Percentiles rank a stretch among this genome's conserved stretches.
These are phyloP conservation scores for Osmozyma mogii DNA, from an alignment of 805 yeast genomes.

Conservation along the genomic window DNA sequence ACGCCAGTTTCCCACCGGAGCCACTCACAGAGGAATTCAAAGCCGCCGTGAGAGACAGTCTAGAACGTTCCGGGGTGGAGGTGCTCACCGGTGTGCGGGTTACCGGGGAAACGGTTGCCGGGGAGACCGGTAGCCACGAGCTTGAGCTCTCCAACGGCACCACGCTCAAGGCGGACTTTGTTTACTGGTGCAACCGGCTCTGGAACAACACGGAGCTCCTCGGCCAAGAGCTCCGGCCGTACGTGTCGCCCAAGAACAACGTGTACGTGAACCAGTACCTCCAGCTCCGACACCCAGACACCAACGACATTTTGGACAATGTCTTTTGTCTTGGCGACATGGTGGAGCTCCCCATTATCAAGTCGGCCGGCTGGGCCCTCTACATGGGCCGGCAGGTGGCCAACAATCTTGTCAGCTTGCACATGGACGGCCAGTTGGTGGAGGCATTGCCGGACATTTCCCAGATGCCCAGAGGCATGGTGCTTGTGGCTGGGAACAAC, in stretches of 20 bases:
- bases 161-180: slow-evolving; percentile 20
- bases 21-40: slow-evolving; percentile 25
- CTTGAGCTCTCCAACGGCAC: slow-evolving; percentile 21
- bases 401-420: slow-evolving; percentile 24
- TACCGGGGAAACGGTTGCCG: slow-evolving; percentile 8
- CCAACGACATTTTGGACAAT: slow-evolving; percentile 11
- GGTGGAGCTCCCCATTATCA: slow-evolving; percentile 32
- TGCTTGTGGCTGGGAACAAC: slow-evolving; percentile 31
- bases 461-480: slow-evolving; percentile 34
- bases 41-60: slow-evolving; percentile 17
- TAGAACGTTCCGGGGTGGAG: slow-evolving; percentile 21
- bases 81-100: slow-evolving; percentile 25
- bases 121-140: slow-evolving; percentile 19
- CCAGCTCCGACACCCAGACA: slow-evolving; percentile 19
- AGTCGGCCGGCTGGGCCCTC: slow-evolving; percentile 40
- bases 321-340: slow-evolving; percentile 33
- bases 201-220: slow-evolving; percentile 26
- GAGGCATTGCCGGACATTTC: slow-evolving; percentile 27
- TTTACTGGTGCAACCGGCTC: slow-evolving; percentile 30
- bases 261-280: slow-evolving; percentile 30
- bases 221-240: slow-evolving; percentile 13
- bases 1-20: slow-evolving; percentile 29
- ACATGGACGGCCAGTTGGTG: slow-evolving; percentile 21
- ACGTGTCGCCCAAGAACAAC: slow-evolving; percentile 21
- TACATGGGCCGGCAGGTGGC: slow-evolving; percentile 35